These are phyloP conservation scores for Leccinum subgranulosum DNA, from an alignment of 768 basidiomycete species.

Conservation along the genomic window DNA sequence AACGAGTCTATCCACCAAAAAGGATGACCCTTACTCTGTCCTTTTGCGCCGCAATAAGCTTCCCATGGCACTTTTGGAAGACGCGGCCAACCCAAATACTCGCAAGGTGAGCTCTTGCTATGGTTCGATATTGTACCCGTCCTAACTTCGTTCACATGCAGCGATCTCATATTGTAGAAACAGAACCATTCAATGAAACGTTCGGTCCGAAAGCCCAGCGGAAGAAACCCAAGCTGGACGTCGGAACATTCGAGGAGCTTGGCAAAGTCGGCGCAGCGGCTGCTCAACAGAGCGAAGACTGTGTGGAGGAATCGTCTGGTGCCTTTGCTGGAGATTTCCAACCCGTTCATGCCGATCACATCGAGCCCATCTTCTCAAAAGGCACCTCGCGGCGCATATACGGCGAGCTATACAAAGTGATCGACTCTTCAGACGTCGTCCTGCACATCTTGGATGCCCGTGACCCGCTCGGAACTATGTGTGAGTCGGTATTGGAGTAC, in stretches of 20 bases:
- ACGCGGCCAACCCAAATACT: constrained; percentile 74
- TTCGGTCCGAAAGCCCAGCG: constrained; percentile 96
- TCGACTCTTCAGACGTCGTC: constrained; percentile 96
- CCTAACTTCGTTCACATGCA: constrained; percentile 28
- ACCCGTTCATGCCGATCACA: constrained; percentile 69
- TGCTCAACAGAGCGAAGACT: constrained; percentile 42
- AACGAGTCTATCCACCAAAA: constrained; percentile 77
- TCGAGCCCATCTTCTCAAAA: constrained; percentile 92
- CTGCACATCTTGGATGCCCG: constrained; percentile 94
- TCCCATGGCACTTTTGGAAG: constrained; percentile 94
- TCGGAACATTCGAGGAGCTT: constrained; percentile 91
- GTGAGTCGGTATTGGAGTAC: constrained; percentile 90
- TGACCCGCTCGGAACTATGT: constrained; percentile 93
- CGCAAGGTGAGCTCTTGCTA: constrained; percentile 58
- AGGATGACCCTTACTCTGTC: constrained; percentile 95
- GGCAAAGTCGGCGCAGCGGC: constrained; percentile 58
- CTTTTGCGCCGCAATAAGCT: constrained; percentile 92
- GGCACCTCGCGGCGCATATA: constrained; percentile 96
- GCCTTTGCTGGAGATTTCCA: constrained; percentile 38
- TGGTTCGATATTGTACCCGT: not conserved
- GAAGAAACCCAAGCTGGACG: constrained; percentile 82
- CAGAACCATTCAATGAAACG: constrained; percentile 90
- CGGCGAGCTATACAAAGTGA: constrained; percentile 98
- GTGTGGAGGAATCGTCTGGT: constrained; percentile 48
- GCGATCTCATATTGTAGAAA: constrained; percentile 93